phyloP scores from a whole-genome alignment of 176 grass and related monocot genomes.

The Triticum timopheevii region DNA sequence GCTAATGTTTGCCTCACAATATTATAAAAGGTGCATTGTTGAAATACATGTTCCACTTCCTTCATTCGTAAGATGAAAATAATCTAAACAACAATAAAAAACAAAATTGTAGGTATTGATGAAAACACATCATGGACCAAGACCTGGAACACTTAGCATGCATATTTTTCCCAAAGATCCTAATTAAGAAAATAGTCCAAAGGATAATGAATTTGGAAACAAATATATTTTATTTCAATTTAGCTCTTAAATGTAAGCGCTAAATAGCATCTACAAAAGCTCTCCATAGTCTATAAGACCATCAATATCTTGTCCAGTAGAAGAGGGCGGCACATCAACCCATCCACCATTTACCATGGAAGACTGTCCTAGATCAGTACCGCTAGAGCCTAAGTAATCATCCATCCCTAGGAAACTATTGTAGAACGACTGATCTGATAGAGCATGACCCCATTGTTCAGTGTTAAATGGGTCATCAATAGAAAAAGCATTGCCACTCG shows the following conservation, averaged over 20 bases:
- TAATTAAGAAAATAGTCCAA: too few relatives aligned
- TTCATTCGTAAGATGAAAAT: neutral
- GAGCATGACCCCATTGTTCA: neutral
- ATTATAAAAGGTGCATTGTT: neutral
- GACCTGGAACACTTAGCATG: neutral
- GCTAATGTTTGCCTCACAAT: neutral
- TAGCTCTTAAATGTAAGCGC: neutral
- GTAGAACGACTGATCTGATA: neutral
- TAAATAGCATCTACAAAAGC: neutral
- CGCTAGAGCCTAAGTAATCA: neutral
- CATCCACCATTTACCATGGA: constrained; percentile 1
- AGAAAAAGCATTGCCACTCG: neutral
- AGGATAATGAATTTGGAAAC: neutral
- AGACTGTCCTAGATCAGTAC: neutral
- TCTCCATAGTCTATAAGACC: neutral
- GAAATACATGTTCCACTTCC: neutral
- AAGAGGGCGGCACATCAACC: neutral
- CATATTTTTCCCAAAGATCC: neutral
- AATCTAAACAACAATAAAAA: neutral
- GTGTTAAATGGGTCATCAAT: neutral
- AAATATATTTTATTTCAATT: neutral
- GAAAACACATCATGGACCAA: neutral
- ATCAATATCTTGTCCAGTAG: neutral
- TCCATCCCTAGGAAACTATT: neutral
- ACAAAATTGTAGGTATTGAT: neutral